Evolutionary conservation across 768 basidiomycete genomes (phyloP).

Genomic region (Pleurotus giganteus): DNA sequence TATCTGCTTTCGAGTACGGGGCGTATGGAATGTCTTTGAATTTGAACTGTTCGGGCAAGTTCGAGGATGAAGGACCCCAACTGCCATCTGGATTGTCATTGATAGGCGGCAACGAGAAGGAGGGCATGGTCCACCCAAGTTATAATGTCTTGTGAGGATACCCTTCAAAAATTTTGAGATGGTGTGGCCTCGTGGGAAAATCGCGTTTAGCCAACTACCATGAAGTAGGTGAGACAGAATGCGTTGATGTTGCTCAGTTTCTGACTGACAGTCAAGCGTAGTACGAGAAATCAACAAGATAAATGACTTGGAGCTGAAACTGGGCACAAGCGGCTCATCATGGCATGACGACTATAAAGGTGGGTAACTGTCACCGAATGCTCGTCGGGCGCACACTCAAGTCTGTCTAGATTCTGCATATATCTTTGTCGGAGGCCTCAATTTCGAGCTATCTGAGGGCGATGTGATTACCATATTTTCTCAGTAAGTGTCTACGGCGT

Average conservation of each 20-base stretch:
- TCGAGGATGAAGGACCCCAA: conserved; percentile 83
- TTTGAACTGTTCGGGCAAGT: conserved; percentile 89
- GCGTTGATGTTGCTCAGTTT: conserved; percentile 11
- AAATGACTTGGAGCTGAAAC: conserved; percentile 84
- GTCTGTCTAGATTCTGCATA: conserved; percentile 77
- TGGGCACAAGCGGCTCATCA: conserved; percentile 66
- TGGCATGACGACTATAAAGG: conserved; percentile 97
- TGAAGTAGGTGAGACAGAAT: conserved; percentile 62
- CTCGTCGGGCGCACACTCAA: not conserved
- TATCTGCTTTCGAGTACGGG: conserved; percentile 98
- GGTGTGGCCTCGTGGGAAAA: conserved; percentile 14
- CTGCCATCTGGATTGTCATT: conserved; percentile 91
- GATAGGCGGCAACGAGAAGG: conserved; percentile 84
- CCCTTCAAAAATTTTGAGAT: conserved; percentile 27
- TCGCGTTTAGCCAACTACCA: conserved; percentile 30
- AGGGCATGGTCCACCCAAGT: conserved; percentile 48
- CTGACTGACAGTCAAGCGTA: conserved; percentile 49
- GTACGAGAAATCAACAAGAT: conserved; percentile 93
- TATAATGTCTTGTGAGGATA: conserved; percentile 7
- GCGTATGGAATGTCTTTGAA: conserved; percentile 99
- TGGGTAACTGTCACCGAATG: not conserved
- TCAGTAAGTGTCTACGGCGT: conserved; percentile 59
- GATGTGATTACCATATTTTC: conserved; percentile 98
- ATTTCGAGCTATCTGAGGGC: conserved; percentile 90
- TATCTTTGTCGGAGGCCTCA: conserved; percentile 87